These are phyloP conservation scores for Paecilomyces sp. DNA, from an alignment of 2,329 filamentous ascomycete genomes.

Conservation along the genomic window DNA sequence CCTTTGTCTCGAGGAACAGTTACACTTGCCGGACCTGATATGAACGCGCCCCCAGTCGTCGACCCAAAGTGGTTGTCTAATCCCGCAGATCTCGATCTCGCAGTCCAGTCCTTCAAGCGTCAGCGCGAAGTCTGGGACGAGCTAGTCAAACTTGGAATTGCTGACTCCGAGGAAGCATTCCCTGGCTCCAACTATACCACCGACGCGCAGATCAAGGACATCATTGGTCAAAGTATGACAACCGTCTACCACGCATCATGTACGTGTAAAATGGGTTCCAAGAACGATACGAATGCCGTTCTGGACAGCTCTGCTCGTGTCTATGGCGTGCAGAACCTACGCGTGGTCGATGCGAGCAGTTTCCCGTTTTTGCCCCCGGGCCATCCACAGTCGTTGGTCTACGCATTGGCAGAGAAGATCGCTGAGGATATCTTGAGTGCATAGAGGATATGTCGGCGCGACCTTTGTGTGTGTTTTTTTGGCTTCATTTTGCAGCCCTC, in stretches of 20 bases:
- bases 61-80: conserved; percentile 42
- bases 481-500: too few relatives aligned
- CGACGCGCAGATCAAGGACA: conserved; percentile 37
- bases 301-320: conserved; percentile 23
- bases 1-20: conserved; percentile 41
- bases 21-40: conserved; percentile 30
- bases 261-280: conserved; percentile 32
- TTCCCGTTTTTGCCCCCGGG: conserved; percentile 32
- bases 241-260: conserved; percentile 27
- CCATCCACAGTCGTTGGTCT: conserved; percentile 29
- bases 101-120: conserved; percentile 37
- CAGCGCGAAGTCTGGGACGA: conserved; percentile 30
- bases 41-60: conserved; percentile 33
- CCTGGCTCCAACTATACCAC: conserved; percentile 32
- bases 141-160: conserved; percentile 19
- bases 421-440: conserved; percentile 12
- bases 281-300: conserved; percentile 21
- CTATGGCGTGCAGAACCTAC: conserved; percentile 20
- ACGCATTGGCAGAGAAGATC: conserved; percentile 40
- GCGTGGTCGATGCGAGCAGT: conserved; percentile 27
- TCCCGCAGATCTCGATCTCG: conserved; percentile 38
- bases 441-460: neutral
- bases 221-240: conserved; percentile 22
- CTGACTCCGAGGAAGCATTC: conserved; percentile 28
- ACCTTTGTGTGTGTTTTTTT: too few relatives aligned